Base-by-base conservation (phyloP, 2,329 filamentous ascomycete species). In the Xylariales sp. region DNA sequence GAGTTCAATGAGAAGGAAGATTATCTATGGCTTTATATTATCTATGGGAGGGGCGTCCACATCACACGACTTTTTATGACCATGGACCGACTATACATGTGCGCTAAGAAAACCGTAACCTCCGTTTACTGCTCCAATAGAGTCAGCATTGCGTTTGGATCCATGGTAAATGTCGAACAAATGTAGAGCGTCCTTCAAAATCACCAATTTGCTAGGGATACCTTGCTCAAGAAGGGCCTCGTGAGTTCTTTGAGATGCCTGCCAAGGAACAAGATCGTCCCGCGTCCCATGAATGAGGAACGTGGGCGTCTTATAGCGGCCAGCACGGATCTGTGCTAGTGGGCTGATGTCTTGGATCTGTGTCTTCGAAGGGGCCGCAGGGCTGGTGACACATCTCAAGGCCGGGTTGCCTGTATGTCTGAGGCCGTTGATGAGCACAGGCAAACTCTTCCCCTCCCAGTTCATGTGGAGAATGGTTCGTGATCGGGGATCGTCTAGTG, bases 381-480 rank as follows among this genome's bases (percentile, higher is more conserved):
- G 44, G 2, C 25, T 24, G 19, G 45, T 48, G 43, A 46, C 42
- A 20, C 16, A 20, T 25, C 4, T 35, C 45, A 14, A 5, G 6
- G 29, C 24, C 5, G 16, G 38, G 19, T 43, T 42, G 14, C 29
- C 35, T 31, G 37, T 34, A 37, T 42, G 38, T 10, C 44, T 29
- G 14, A 61, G 32, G 2, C 58, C 57, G 11, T 40, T 31, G 3
- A 59, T 33, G 7, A 62, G 34, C 16, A 58, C 44, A 5, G 45
- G 49, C 4, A 62, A 40, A 1, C 43, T 46, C 29, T 50, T 52
- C 3, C 39, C 57, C 16, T 49, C 44, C 54, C 52, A 57, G 37
- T 60, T 60, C 37, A 60, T 59, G 27, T 58, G 48, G 9, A 59
- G 42, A 3, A 51, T 51, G 24, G 60, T 45, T 3, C 54, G 51